Percentiles rank a stretch among this genome's conserved stretches.
Conservation (phyloP, 192 early-diverging fungal genomes). For the Oehlia diaphana region DNA sequence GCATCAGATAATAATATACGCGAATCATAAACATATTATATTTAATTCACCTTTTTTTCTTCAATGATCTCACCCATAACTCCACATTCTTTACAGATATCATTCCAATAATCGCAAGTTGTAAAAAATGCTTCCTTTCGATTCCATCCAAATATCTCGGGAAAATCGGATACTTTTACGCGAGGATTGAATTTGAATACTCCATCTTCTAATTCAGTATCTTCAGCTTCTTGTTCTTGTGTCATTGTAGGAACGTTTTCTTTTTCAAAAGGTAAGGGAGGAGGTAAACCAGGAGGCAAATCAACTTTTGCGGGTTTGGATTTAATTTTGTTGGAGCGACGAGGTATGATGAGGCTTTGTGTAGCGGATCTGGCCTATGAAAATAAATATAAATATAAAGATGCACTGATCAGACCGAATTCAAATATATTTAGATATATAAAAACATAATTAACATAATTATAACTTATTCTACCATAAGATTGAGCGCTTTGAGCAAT, state of each 20-base stretch:
- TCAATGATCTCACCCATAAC: background rate
- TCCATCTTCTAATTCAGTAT: background rate
- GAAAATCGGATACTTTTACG: background rate
- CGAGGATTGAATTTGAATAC: background rate
- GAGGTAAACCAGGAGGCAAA: too few species aligned
- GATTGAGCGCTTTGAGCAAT: background rate
- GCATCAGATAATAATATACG: background rate
- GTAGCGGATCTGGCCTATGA: too few species aligned
- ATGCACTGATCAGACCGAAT: too few species aligned
- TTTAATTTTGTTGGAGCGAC: too few species aligned
- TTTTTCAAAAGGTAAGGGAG: too few species aligned
- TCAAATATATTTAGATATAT: too few species aligned
- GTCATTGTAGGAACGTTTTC: background rate
- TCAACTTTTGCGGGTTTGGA: too few species aligned
- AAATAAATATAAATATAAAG: too few species aligned
- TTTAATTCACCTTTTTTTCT: background rate
- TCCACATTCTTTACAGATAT: slow-evolving; percentile 12
- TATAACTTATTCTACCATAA: too few species aligned
- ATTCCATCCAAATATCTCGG: background rate
- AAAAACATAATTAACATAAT: too few species aligned
- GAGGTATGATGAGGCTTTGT: too few species aligned
- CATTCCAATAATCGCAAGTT: slow-evolving; percentile 14
- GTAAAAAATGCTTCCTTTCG: background rate
- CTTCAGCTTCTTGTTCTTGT: background rate
- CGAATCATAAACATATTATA: background rate